A percentile compares a stretch with the other conserved stretches of the same genome.
Conservation (phyloP, 2,329 filamentous ascomycete species). For the Pestalotiopsis sp. region DNA sequence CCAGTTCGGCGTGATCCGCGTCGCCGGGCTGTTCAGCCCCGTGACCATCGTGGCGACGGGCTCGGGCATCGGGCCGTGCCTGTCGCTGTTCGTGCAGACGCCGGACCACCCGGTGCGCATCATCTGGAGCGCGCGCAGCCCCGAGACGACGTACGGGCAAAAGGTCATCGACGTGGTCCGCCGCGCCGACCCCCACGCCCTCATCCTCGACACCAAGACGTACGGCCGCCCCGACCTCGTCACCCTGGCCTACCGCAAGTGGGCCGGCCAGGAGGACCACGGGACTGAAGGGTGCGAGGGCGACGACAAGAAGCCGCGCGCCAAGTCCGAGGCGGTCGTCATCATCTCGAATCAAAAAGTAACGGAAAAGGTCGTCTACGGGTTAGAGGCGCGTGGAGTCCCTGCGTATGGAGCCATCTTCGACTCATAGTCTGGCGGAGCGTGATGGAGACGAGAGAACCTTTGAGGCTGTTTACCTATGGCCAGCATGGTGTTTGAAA, state of each 20-base stretch:
- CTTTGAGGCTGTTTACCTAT: too few species aligned
- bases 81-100: conserved; percentile 56
- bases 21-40: conserved; percentile 56
- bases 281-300: not conserved
- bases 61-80: conserved; percentile 63
- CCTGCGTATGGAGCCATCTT: conserved; percentile 37
- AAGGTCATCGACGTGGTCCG: conserved; percentile 26
- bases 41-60: conserved; percentile 64
- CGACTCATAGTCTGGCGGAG: conserved; percentile 23
- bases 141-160: conserved; percentile 34
- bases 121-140: conserved; percentile 35
- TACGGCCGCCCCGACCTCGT: conserved; percentile 32
- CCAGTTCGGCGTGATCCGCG: conserved; percentile 58
- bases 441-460: too few species aligned
- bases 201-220: conserved; percentile 32
- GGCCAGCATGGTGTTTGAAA: too few species aligned
- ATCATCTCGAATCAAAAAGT: conserved; percentile 35
- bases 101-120: conserved; percentile 30
- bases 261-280: not conserved
- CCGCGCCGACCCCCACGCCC: conserved; percentile 30
- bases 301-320: conserved; percentile 18
- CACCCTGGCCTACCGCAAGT: conserved; percentile 21
- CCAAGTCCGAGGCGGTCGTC: conserved; percentile 32
- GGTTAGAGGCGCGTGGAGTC: conserved; percentile 31
- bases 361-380: conserved; percentile 32